A percentile compares a stretch with the other conserved stretches of the same genome.
Evolutionary conservation across 768 basidiomycete species (phyloP).

Genomic region (Suillus variegatus): DNA sequence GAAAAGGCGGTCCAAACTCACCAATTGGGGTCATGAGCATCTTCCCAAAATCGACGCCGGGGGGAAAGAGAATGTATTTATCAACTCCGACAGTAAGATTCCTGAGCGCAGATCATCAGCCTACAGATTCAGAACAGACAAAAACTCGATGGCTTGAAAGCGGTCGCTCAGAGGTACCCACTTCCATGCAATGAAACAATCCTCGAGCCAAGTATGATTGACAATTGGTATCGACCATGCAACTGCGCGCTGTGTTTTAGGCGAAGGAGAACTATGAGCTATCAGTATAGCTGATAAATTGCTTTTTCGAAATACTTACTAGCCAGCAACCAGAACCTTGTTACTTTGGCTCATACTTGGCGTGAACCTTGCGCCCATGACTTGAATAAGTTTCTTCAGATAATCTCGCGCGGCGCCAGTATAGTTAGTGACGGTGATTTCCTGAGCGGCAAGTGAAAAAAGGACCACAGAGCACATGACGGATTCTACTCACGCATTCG

Average conservation of each 20-base stretch:
- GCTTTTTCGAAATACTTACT: conserved; percentile 47
- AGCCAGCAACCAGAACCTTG: conserved; percentile 82
- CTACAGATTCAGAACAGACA: not conserved
- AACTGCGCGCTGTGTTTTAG: conserved; percentile 72
- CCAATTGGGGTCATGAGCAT: conserved; percentile 30
- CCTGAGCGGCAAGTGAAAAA: conserved; percentile 38
- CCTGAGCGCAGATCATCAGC: conserved; percentile 13
- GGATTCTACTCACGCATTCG: conserved; percentile 52
- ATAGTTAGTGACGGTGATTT: conserved; percentile 87
- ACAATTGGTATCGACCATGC: conserved; percentile 86
- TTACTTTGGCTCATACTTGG: conserved; percentile 78
- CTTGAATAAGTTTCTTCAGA: conserved; percentile 75
- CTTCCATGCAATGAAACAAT: conserved; percentile 83
- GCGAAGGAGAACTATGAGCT: conserved; percentile 35
- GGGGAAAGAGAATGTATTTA: conserved; percentile 71
- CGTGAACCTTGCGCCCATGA: conserved; percentile 80
- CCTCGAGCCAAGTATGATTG: conserved; percentile 91
- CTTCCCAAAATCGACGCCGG: conserved; percentile 62
- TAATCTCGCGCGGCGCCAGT: conserved; percentile 86
- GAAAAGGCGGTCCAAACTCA: not conserved
- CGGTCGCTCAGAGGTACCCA: conserved; percentile 5
- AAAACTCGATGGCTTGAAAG: not conserved
- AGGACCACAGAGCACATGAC: not conserved
- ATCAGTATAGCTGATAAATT: not conserved
- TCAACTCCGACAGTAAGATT: conserved; percentile 61